Evolutionary conservation across 1,139 yeast species (phyloP), one percentile per base, ranked within the genome.

Genomic region (Magnusiomyces ingens): DNA sequence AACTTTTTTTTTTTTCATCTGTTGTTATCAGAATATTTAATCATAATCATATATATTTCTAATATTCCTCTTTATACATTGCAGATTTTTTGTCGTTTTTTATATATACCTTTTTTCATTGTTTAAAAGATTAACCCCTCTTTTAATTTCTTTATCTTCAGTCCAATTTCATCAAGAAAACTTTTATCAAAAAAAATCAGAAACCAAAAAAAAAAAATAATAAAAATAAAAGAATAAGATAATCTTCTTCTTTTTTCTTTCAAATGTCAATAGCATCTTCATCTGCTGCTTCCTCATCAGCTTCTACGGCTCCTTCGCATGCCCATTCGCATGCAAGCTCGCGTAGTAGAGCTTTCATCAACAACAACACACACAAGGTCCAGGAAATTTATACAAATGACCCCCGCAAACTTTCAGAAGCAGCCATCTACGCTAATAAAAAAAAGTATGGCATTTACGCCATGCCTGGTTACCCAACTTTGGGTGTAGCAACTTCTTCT

Each of bases 351-450:
- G 44, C 57, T 11, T 52, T 52, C 35, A 26, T 55, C n/a, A 55
- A 55, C 54, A 43, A 55, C 32, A 42, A 53, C 4, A 17, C 29
- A 11, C 40, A 36, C 17, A 26, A 26, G 32, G 51, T 46, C 6
- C 52, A 52, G 29, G 15, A 47, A n/a, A 40, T 55, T 22, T 55
- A 55, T 38, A 55, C 54, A 12, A 51, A 55, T 32, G 41, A 51
- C n/a, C 53, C 50, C 18, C 52, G 52, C 17, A 49, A 47, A n/a
- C 55, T 55, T 17, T 55, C 58, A 10, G 54, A 52, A 10, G 52
- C 58, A 6, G 95, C 95, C 2, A 69, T 83, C 53, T 88, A 87
- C 71, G 84, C 82, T 61, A 91, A 89, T 59, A 84, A 84, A 64
- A 71, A 84, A 65, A 85, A 80, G 64, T 85, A 84, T 64, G 96